Percentiles rank a stretch among this genome's conserved stretches.
phyloP scores from a whole-genome alignment of 192 early-diverging fungal species.

The Pecoramyces ruminantium region DNA sequence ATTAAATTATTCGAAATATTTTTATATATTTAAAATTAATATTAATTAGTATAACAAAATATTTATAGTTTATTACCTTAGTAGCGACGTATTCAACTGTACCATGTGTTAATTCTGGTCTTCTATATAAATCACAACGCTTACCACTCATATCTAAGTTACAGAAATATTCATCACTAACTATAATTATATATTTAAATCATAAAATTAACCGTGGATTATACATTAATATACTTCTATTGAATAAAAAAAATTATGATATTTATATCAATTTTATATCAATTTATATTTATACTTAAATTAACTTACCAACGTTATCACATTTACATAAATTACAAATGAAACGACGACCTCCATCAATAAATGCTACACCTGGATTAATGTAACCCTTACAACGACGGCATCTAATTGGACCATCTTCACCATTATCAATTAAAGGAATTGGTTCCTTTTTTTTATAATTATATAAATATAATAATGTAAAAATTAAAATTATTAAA shows the following conservation, averaged over 20 bases:
- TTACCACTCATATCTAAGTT: constrained; percentile 85
- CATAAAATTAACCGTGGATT: no score
- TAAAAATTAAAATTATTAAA: no score
- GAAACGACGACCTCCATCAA: constrained; percentile 79
- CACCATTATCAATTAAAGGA: constrained; percentile 66
- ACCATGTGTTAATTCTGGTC: constrained; percentile 81
- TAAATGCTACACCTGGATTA: constrained; percentile 76
- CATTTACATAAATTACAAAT: constrained; percentile 86
- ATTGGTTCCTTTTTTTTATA: constrained; percentile 27
- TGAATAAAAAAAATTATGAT: no score
- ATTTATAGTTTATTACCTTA: constrained; percentile 12
- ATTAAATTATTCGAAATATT: no score
- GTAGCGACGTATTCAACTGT: constrained; percentile 79
- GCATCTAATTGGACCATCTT: constrained; percentile 75
- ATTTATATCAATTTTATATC: no score
- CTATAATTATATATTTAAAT: no score
- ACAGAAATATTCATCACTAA: constrained; percentile 79
- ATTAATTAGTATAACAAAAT: no score
- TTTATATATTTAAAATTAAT: no score
- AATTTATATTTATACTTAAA: no score
- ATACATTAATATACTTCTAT: no score
- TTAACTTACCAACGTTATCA: constrained; percentile 52
- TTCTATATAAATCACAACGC: constrained; percentile 60
- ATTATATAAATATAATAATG: no score
- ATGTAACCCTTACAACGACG: constrained; percentile 83